These are phyloP conservation scores for Dioscorea dumetorum DNA, from an alignment of 106 monocot species.

Conservation along the genomic window DNA sequence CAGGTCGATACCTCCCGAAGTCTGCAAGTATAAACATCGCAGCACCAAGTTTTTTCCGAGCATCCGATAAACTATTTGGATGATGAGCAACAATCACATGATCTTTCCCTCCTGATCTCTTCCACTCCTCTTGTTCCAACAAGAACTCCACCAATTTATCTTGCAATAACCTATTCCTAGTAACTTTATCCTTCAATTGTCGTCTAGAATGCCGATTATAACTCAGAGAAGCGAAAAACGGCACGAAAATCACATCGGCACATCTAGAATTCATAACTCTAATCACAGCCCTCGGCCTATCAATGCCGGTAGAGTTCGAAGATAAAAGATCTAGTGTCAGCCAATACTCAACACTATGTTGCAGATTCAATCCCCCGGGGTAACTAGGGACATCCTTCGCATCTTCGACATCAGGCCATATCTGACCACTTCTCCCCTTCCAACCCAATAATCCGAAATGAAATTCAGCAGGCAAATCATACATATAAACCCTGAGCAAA, in stretches of 20 bases:
- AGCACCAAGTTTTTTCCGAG: conserved; percentile 31
- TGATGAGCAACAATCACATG: conserved; percentile 84
- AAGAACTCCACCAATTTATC: conserved; percentile 60
- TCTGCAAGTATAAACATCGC: conserved; percentile 67
- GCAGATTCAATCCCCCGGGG: conserved; percentile 84
- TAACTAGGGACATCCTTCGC: conserved; percentile 37
- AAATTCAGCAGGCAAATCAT: conserved; percentile 53
- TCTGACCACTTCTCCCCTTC: conserved; percentile 15
- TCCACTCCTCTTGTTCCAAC: conserved; percentile 49
- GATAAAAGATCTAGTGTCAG: conserved; percentile 74
- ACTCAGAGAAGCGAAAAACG: conserved; percentile 92
- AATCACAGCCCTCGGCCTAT: conserved; percentile 43
- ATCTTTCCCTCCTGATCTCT: conserved; percentile 49
- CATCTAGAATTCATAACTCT: conserved; percentile 48
- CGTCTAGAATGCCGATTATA: conserved; percentile 79
- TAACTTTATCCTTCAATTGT: conserved; percentile 33
- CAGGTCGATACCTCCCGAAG: conserved; percentile 65
- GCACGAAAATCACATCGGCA: conserved; percentile 81
- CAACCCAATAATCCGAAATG: conserved; percentile 64
- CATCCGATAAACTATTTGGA: conserved; percentile 73
- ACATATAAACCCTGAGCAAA: conserved; percentile 56
- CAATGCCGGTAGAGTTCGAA: conserved; percentile 17
- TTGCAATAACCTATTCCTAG: conserved; percentile 46
- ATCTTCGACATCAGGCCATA: conserved; percentile 51
- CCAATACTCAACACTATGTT: conserved; percentile 95